Percentiles rank a stretch among this genome's conserved stretches.
Conservation (phyloP, 1,284 basidiomycete species). For the Ceratobasidium sp. region DNA sequence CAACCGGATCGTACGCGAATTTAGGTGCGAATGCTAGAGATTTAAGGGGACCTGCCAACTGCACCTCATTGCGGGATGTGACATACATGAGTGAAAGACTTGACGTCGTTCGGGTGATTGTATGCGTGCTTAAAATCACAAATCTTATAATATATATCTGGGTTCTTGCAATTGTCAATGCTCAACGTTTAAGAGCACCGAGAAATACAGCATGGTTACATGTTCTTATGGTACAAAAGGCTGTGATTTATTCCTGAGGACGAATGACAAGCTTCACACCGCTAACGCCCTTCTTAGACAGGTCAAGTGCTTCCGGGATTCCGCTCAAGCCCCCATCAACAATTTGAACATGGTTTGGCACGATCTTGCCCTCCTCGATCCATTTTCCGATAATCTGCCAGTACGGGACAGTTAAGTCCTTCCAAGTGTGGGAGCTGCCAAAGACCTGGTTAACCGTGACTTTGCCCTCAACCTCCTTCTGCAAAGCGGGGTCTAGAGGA, state of each 20-base stretch:
- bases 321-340: slow-evolving; percentile 30
- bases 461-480: slow-evolving; percentile 26
- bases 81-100: no score
- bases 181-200: no score
- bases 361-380: slow-evolving; percentile 26
- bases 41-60: no score
- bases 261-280: slow-evolving; percentile 46
- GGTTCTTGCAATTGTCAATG: no score
- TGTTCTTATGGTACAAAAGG: no score
- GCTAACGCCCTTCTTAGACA: slow-evolving; percentile 44
- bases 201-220: no score
- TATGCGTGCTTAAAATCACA: no score
- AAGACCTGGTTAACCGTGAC: slow-evolving; percentile 1
- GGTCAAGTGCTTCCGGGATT: slow-evolving; percentile 28
- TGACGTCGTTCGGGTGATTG: no score
- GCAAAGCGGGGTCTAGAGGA: not conserved
- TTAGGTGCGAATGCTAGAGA: no score
- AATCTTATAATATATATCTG: no score
- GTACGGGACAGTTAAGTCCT: slow-evolving; percentile 27
- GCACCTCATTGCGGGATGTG: no score
- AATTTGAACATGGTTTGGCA: slow-evolving; percentile 31
- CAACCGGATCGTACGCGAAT: no score
- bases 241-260: slow-evolving; percentile 39
- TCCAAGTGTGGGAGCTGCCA: not conserved
- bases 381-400: not conserved